Conservation (phyloP, 768 basidiomycete species). For the Suillus placidus region DNA sequence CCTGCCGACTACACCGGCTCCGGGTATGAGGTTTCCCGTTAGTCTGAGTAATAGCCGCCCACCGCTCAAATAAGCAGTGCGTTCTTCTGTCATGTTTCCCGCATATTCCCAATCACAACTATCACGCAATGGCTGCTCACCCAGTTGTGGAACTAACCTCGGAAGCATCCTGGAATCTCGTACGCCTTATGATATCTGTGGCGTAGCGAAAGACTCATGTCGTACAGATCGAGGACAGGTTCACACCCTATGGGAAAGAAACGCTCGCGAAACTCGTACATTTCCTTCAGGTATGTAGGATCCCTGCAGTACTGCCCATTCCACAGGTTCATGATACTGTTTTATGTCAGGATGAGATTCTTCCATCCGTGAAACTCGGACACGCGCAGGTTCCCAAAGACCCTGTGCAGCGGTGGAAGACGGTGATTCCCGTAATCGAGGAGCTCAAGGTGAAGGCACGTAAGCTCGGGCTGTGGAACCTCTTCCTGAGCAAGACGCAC, state of each 20-base stretch:
- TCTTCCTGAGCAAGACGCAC: constrained; percentile 93
- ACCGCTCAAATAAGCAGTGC: neutral
- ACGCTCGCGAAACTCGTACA: constrained; percentile 78
- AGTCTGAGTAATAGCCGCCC: neutral
- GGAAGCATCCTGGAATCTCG: constrained; percentile 86
- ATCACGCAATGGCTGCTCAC: constrained; percentile 56
- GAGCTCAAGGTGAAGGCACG: constrained; percentile 89
- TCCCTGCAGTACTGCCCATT: neutral
- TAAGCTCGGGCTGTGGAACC: constrained; percentile 91
- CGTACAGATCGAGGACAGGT: constrained; percentile 83
- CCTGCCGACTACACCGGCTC: constrained; percentile 3
- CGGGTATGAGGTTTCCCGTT: constrained; percentile 10
- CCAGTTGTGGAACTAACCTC: constrained; percentile 80
- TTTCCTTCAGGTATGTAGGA: constrained; percentile 73
- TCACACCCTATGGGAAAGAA: constrained; percentile 88
- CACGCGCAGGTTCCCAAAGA: constrained; percentile 82
- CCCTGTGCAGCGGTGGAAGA: constrained; percentile 78
- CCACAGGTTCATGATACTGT: constrained; percentile 2
- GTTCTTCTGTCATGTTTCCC: neutral
- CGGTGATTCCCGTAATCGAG: constrained; percentile 76
- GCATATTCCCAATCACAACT: neutral
- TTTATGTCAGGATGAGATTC: constrained; percentile 73
- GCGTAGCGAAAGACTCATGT: constrained; percentile 11
- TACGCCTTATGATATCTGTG: constrained; percentile 35
- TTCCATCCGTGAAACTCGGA: constrained; percentile 76